These are phyloP conservation scores for Arthroderma sp. DNA, from an alignment of 2,329 filamentous ascomycete species.

Conservation along the genomic window DNA sequence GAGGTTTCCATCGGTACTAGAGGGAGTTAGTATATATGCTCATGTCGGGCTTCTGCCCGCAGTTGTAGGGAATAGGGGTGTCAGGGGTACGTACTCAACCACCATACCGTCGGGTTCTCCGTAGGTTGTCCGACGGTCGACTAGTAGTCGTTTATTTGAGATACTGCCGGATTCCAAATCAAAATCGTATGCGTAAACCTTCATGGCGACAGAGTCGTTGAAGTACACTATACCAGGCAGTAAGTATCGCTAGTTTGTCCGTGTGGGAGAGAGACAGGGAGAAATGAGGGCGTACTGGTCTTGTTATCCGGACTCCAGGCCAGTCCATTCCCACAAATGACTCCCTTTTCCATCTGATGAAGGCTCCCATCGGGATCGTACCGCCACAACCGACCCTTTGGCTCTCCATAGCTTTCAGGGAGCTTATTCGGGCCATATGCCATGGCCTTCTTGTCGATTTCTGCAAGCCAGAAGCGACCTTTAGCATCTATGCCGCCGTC, in stretches of 20 bases:
- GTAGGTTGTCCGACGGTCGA: conserved; percentile 26
- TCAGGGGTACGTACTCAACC: conserved; percentile 19
- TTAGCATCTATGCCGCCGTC: conserved; percentile 71
- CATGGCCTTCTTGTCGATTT: conserved; percentile 48
- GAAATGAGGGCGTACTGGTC: conserved; percentile 31
- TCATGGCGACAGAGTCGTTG: conserved; percentile 60
- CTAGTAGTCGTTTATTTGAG: conserved; percentile 58
- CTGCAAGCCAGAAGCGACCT: conserved; percentile 60
- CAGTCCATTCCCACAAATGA: conserved; percentile 66
- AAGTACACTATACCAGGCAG: conserved; percentile 50
- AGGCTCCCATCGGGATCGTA: conserved; percentile 45
- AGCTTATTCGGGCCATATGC: conserved; percentile 20
- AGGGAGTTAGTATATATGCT: neutral
- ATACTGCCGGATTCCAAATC: conserved; percentile 47
- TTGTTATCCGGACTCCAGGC: conserved; percentile 62
- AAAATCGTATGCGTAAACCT: conserved; percentile 66
- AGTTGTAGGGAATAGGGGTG: neutral
- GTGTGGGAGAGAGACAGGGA: neutral
- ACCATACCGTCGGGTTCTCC: conserved; percentile 29
- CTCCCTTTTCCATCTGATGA: conserved; percentile 48
- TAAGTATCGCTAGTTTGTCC: neutral
- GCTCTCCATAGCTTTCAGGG: conserved; percentile 17
- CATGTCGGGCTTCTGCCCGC: neutral
- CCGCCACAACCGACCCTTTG: conserved; percentile 15
- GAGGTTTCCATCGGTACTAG: conserved; percentile 23